Conservation (phyloP, 2,329 filamentous ascomycete genomes). For the Teratosphaeria viscida region DNA sequence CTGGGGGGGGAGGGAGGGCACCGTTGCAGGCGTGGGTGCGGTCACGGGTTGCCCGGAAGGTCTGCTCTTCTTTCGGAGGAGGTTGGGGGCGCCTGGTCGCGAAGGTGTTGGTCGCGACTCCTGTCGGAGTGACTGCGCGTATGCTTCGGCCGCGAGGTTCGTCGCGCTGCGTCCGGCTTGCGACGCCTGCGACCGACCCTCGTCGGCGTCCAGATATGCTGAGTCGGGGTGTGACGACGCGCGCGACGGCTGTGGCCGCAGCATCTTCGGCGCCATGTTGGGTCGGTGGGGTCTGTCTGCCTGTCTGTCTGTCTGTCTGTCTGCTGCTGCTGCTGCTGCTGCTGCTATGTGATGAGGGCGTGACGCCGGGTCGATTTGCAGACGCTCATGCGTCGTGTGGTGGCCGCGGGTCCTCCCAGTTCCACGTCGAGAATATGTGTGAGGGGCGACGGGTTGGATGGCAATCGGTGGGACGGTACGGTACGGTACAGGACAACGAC, state of each 20-base stretch:
- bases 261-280: slow-evolving; percentile 1
- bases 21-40: background rate
- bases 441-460: background rate
- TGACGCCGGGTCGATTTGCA: background rate
- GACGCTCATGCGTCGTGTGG: background rate
- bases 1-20: background rate
- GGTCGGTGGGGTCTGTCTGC: background rate
- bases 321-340: background rate
- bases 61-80: slow-evolving; percentile 10
- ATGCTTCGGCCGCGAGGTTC: slow-evolving; percentile 24
- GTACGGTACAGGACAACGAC: too few relatives aligned
- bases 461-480: background rate
- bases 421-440: background rate
- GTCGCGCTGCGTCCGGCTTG: slow-evolving; percentile 25
- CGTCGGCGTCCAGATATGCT: slow-evolving; percentile 10
- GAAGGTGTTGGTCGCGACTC: slow-evolving; percentile 11
- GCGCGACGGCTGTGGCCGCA: slow-evolving; percentile 4
- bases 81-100: slow-evolving; percentile 1
- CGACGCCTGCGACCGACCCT: slow-evolving; percentile 10
- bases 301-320: too few relatives aligned
- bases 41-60: background rate
- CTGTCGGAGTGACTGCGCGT: slow-evolving; percentile 25
- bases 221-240: slow-evolving; percentile 2
- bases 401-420: background rate
- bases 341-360: background rate